These are phyloP conservation scores for Lagerstroemia speciosa DNA, from an alignment of 345 rosid genomes.

Conservation along the genomic window DNA sequence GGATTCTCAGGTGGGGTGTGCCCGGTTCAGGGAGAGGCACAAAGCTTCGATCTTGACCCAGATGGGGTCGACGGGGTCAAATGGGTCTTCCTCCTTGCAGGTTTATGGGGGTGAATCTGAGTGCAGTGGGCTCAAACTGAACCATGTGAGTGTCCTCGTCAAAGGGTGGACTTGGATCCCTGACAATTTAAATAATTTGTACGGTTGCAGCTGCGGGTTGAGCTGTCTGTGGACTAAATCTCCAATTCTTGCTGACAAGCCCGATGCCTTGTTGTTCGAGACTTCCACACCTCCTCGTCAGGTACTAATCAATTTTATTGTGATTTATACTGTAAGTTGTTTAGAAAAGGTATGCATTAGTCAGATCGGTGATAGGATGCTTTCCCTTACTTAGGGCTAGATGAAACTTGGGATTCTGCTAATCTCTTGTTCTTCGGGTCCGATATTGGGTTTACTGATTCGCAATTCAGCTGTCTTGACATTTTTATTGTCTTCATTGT, in stretches of 20 bases:
- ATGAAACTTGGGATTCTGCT: neutral
- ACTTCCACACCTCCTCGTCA: conserved; percentile 63
- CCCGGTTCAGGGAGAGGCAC: conserved; percentile 42
- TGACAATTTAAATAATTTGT: conserved; percentile 82
- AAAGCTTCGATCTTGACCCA: conserved; percentile 12
- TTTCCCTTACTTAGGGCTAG: neutral
- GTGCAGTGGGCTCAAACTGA: conserved; percentile 49
- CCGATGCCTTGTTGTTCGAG: conserved; percentile 81
- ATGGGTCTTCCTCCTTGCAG: conserved; percentile 51
- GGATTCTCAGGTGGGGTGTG: conserved; percentile 82
- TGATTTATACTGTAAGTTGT: neutral
- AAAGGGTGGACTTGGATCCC: conserved; percentile 99
- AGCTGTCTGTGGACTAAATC: conserved; percentile 97
- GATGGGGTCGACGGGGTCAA: conserved; percentile 22
- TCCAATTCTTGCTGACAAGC: conserved; percentile 72
- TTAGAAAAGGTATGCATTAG: neutral
- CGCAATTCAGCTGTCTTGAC: neutral
- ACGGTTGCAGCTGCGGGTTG: conserved; percentile 74
- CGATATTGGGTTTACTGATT: neutral
- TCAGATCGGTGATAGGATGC: neutral
- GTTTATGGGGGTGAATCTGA: conserved; percentile 25
- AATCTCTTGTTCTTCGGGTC: neutral
- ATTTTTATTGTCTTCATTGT: neutral
- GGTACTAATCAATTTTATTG: conserved; percentile 25
- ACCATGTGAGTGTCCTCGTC: conserved; percentile 62